These are phyloP conservation scores for Hygrocybe punicea DNA, from an alignment of 768 basidiomycete genomes.

Conservation along the genomic window DNA sequence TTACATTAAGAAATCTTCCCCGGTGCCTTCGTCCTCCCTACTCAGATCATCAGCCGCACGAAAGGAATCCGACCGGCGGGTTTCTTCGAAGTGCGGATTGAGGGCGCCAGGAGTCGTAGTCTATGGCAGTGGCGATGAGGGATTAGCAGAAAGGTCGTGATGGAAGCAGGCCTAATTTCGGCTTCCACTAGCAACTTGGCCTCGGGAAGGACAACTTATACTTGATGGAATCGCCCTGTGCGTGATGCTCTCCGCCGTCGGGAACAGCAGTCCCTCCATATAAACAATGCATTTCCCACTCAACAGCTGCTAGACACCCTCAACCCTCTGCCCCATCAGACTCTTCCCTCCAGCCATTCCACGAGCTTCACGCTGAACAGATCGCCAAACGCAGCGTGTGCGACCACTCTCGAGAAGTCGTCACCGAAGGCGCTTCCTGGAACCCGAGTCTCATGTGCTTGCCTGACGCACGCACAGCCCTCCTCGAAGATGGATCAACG, in stretches of 20 bases:
- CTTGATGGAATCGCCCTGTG: constrained; percentile 95
- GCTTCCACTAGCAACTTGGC: constrained; percentile 96
- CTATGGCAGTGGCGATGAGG: constrained; percentile 84
- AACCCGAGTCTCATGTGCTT: too few relatives aligned
- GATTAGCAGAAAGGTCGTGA: constrained; percentile 21
- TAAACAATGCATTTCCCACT: constrained; percentile 84
- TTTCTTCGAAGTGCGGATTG: constrained; percentile 86
- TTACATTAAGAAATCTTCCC: constrained; percentile 90
- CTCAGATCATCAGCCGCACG: constrained; percentile 94
- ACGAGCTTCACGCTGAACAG: constrained; percentile 72
- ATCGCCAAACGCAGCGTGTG: constrained; percentile 92
- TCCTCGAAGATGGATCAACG: too few relatives aligned
- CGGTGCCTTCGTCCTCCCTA: constrained; percentile 82
- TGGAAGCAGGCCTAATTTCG: constrained; percentile 69
- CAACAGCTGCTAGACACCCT: constrained; percentile 67
- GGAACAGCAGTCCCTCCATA: constrained; percentile 98
- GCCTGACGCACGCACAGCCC: too few relatives aligned
- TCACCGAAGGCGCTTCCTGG: too few relatives aligned
- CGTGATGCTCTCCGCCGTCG: constrained; percentile 94
- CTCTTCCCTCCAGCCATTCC: constrained; percentile 60
- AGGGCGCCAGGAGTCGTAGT: constrained; percentile 94
- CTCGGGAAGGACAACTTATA: constrained; percentile 96
- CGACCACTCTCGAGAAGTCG: constrained; percentile 75
- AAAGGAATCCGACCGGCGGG: constrained; percentile 84
- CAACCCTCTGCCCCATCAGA: constrained; percentile 59